Conservation (phyloP, 2,329 filamentous ascomycete genomes). For the Colletotrichum siamense region DNA sequence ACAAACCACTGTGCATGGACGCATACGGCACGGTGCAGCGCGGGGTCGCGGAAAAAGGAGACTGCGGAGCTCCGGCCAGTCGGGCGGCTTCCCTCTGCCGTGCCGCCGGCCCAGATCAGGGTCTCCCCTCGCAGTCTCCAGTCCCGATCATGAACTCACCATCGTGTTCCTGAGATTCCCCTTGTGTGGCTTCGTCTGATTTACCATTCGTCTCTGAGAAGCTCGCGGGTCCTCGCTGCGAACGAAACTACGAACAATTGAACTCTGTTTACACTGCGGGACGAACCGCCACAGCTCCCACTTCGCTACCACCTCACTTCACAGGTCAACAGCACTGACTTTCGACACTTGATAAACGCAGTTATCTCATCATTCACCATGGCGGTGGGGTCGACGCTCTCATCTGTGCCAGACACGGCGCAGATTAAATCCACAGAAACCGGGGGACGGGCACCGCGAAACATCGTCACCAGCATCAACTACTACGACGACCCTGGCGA, state of each 20-base stretch:
- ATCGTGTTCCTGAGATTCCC: background rate
- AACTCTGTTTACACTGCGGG: background rate
- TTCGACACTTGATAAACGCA: background rate
- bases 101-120: background rate
- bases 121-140: background rate
- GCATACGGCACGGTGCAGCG: background rate
- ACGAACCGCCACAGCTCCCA: background rate
- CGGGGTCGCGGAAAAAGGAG: constrained; percentile 19
- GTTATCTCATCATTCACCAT: background rate
- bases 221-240: background rate
- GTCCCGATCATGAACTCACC: background rate
- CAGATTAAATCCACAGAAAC: background rate
- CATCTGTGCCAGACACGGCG: background rate
- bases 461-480: constrained; percentile 21
- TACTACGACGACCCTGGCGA: constrained; percentile 25
- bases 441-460: background rate
- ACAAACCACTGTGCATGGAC: fast-evolving
- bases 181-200: background rate
- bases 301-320: background rate
- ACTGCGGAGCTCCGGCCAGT: constrained; percentile 6
- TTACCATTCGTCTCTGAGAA: background rate
- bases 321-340: background rate
- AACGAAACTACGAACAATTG: background rate
- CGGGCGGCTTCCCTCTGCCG: background rate
- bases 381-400: background rate